These are phyloP conservation scores for Neofusicoccum ribis DNA, from an alignment of 2,329 filamentous ascomycete genomes.

Conservation along the genomic window DNA sequence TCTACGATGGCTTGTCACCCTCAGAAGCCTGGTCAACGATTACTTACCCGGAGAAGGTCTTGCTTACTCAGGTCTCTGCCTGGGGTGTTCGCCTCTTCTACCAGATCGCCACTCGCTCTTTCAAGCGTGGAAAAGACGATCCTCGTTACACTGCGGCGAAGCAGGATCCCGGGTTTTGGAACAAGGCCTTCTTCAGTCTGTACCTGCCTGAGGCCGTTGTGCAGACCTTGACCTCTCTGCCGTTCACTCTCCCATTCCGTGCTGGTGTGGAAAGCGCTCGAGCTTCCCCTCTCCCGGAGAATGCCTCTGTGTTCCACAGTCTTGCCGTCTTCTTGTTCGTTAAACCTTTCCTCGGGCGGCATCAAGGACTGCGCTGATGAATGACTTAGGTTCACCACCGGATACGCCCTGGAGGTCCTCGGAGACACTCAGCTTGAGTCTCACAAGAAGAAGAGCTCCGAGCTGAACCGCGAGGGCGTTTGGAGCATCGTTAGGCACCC, in stretches of 20 bases:
- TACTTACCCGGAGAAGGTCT: slow-evolving; percentile 56
- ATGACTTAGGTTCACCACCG: slow-evolving; percentile 43
- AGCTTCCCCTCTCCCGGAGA: slow-evolving; percentile 25
- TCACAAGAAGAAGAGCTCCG: slow-evolving; percentile 45
- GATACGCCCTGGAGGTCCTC: slow-evolving; percentile 57
- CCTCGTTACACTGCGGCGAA: slow-evolving; percentile 56
- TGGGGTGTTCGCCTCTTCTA: slow-evolving; percentile 61
- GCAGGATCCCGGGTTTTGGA: slow-evolving; percentile 58
- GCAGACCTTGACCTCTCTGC: slow-evolving; percentile 58
- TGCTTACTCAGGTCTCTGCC: slow-evolving; percentile 57
- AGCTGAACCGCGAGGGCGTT: slow-evolving; percentile 57
- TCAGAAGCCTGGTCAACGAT: slow-evolving; percentile 49
- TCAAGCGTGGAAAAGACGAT: slow-evolving; percentile 56
- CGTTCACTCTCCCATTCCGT: slow-evolving; percentile 59
- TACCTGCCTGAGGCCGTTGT: slow-evolving; percentile 61
- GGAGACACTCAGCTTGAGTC: slow-evolving; percentile 58
- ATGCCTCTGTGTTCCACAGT: slow-evolving; percentile 38
- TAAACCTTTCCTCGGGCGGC: no score
- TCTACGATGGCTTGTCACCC: slow-evolving; percentile 49
- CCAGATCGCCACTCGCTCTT: slow-evolving; percentile 52
- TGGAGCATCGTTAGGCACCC: slow-evolving; percentile 64
- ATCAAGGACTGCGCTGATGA: no score
- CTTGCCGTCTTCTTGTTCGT: slow-evolving; percentile 53
- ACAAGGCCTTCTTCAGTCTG: slow-evolving; percentile 53
- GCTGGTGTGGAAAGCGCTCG: slow-evolving; percentile 27